These are phyloP conservation scores for Coleophoma crateriformis DNA, from an alignment of 2,329 filamentous ascomycete genomes.

Conservation along the genomic window DNA sequence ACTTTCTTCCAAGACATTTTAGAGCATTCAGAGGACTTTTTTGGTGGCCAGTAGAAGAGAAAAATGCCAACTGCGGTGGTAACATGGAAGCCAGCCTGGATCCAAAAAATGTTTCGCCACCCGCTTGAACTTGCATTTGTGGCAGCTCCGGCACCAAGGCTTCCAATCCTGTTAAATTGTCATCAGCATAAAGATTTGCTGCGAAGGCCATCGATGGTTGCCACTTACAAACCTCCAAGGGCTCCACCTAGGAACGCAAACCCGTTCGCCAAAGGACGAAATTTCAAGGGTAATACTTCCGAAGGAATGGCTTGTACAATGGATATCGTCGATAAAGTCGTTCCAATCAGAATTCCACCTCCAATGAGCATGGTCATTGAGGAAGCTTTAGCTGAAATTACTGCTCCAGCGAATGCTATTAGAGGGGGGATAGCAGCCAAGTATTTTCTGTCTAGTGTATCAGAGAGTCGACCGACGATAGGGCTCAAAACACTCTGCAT, in stretches of 20 bases:
- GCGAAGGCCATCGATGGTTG: not conserved
- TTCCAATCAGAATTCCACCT: slow-evolving; percentile 51
- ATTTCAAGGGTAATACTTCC: slow-evolving; percentile 51
- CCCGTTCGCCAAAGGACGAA: slow-evolving; percentile 48
- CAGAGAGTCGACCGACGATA: slow-evolving; percentile 48
- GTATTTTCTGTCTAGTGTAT: slow-evolving; percentile 49
- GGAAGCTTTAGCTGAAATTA: slow-evolving; percentile 47
- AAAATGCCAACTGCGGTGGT: slow-evolving; percentile 41
- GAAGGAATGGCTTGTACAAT: slow-evolving; percentile 51
- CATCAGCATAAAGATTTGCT: not conserved
- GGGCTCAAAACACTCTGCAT: slow-evolving; percentile 53
- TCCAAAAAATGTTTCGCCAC: slow-evolving; percentile 55
- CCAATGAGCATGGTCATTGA: slow-evolving; percentile 51
- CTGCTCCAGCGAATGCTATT: slow-evolving; percentile 46
- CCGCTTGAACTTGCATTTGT: slow-evolving; percentile 40
- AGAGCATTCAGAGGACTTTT: slow-evolving; percentile 27
- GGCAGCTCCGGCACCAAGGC: slow-evolving; percentile 44
- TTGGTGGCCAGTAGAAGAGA: slow-evolving; percentile 40
- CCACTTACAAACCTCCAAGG: slow-evolving; percentile 43
- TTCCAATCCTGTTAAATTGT: slow-evolving; percentile 33
- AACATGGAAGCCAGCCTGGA: slow-evolving; percentile 48
- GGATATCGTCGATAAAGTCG: slow-evolving; percentile 46
- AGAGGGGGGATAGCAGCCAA: slow-evolving; percentile 45
- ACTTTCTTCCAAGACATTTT: slow-evolving; percentile 33
- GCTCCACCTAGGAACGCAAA: slow-evolving; percentile 44